phyloP scores from a whole-genome alignment of 768 basidiomycete genomes.

The Lentinula detonsa region DNA sequence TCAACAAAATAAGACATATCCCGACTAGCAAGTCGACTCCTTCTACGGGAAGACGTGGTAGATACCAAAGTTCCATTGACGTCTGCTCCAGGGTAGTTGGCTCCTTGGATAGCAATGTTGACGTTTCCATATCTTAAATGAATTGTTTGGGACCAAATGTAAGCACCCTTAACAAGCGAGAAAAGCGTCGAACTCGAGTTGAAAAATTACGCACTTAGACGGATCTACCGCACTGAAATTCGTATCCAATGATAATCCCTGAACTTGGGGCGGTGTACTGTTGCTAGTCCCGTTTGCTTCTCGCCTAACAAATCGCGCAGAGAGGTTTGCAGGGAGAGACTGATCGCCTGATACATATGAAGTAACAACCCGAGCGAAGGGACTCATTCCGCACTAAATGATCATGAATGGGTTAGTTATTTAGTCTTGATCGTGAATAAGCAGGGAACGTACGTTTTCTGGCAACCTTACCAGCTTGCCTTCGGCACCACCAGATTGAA shows the following conservation, averaged over 20 bases:
- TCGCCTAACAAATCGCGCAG: conserved; percentile 16
- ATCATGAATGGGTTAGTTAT: neutral
- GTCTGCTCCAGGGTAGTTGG: conserved; percentile 15
- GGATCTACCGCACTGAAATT: conserved; percentile 23
- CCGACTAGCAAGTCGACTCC: conserved; percentile 15
- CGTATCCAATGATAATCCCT: conserved; percentile 25
- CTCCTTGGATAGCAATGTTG: conserved; percentile 16
- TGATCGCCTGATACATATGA: conserved; percentile 31
- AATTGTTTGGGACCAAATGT: neutral
- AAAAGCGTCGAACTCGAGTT: neutral
- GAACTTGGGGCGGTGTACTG: conserved; percentile 18
- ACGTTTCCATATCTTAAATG: conserved; percentile 14
- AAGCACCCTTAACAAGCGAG: no score
- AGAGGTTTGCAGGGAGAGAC: conserved; percentile 21
- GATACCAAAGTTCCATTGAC: conserved; percentile 11
- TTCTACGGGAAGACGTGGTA: conserved; percentile 8
- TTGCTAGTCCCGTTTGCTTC: conserved; percentile 11
- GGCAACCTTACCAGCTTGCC: conserved; percentile 30
- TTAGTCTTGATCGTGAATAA: neutral
- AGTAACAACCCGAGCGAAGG: conserved; percentile 22
- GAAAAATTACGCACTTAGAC: conserved; percentile 7
- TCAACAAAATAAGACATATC: conserved; percentile 22
- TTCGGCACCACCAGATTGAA: conserved; percentile 20
- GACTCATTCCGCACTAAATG: conserved; percentile 15
- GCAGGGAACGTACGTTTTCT: conserved; percentile 17